Evolutionary conservation across 176 grass and related monocot species (phyloP).

Genomic region (Avena insularis): DNA sequence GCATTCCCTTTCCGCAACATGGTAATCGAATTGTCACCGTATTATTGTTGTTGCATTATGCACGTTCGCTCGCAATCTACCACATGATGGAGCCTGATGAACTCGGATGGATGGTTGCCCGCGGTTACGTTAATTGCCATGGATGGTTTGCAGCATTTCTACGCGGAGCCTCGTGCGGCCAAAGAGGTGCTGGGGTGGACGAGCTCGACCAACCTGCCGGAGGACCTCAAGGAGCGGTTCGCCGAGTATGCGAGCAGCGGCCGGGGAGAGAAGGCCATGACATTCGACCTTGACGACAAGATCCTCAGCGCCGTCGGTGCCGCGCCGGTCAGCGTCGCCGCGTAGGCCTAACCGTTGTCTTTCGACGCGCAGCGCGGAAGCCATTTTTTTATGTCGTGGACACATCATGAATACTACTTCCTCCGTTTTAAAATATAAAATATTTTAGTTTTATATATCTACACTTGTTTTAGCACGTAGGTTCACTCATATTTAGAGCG

Average conservation of each 20-base stretch:
- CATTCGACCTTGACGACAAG: conserved; percentile 85
- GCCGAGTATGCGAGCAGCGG: conserved; percentile 75
- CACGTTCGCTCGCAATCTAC: too few species aligned
- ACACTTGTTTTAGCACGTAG: too few species aligned
- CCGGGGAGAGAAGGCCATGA: conserved; percentile 71
- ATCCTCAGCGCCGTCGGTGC: conserved; percentile 58
- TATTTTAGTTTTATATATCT: too few species aligned
- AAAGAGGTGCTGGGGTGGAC: conserved; percentile 84
- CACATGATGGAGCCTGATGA: too few species aligned
- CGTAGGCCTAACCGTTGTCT: not conserved
- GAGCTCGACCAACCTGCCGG: conserved; percentile 77
- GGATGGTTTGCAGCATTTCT: conserved; percentile 68
- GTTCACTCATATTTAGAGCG: too few species aligned
- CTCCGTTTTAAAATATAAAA: too few species aligned
- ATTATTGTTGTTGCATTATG: not conserved
- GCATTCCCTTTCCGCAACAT: conserved; percentile 94
- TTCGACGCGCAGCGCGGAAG: not conserved
- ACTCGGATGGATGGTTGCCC: too few species aligned
- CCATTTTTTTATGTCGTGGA: not conserved
- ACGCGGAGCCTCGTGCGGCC: conserved; percentile 89
- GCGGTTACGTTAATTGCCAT: too few species aligned
- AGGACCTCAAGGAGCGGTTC: conserved; percentile 92
- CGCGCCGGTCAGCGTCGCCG: not conserved
- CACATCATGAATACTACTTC: not conserved
- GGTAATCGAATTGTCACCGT: conserved; percentile 38